Conservation (phyloP, 345 rosid genomes). For the Hirschfeldia incana region DNA sequence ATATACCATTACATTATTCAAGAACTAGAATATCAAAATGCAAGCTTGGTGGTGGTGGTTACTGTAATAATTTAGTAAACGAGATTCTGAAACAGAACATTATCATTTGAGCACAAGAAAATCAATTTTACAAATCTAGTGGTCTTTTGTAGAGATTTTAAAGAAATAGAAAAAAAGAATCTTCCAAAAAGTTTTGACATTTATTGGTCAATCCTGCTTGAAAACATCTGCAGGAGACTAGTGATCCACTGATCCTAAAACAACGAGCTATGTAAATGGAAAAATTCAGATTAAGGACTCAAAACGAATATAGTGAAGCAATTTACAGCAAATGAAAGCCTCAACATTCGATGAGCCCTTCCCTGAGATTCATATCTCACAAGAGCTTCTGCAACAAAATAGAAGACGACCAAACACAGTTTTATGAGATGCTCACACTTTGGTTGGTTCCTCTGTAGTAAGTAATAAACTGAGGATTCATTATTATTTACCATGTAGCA, state of each 20-base stretch:
- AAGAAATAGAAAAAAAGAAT: neutral
- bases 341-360: slow-evolving; percentile 9
- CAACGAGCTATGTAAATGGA: neutral
- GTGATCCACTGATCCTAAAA: slow-evolving; percentile 14
- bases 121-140: no score
- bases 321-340: slow-evolving; percentile 19
- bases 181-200: slow-evolving; percentile 9
- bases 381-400: slow-evolving; percentile 17
- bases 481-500: slow-evolving; percentile 7
- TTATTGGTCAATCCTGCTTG: slow-evolving; percentile 23
- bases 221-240: neutral
- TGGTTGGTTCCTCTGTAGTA: neutral
- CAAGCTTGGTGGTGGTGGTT: neutral
- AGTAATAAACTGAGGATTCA: neutral
- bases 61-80: neutral
- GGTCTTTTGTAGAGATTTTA: neutral
- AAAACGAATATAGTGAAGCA: slow-evolving; percentile 17
- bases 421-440: slow-evolving; percentile 6
- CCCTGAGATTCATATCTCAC: slow-evolving; percentile 10
- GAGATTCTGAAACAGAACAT: neutral
- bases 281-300: slow-evolving; percentile 16
- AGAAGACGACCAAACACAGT: neutral
- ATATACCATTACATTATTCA: neutral
- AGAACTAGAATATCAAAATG: neutral
- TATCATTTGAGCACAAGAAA: neutral